phyloP scores from a whole-genome alignment of 2,329 filamentous ascomycete genomes.

The Claviceps capensis region DNA sequence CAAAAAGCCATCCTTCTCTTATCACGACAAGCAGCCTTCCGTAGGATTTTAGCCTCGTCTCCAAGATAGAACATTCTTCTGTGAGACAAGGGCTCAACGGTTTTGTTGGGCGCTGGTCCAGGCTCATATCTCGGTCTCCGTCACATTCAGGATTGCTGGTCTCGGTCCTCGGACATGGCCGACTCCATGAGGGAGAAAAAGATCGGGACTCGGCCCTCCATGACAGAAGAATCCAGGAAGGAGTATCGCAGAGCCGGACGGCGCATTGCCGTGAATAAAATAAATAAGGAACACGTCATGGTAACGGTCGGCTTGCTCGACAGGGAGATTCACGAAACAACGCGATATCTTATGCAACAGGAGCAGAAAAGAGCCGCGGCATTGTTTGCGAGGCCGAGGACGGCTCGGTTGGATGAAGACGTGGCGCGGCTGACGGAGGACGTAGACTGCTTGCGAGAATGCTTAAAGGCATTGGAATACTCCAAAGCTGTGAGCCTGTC shows the following conservation, averaged over 20 bases:
- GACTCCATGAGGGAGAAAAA: neutral
- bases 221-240: neutral
- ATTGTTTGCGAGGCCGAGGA: slow-evolving; percentile 2
- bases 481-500: neutral
- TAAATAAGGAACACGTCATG: slow-evolving; percentile 2
- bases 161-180: neutral
- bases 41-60: neutral
- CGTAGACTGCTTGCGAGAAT: neutral
- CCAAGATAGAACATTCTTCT: no score
- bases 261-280: neutral
- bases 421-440: slow-evolving; percentile 2
- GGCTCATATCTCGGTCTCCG: no score
- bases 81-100: no score
- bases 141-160: neutral
- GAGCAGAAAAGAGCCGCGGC: slow-evolving; percentile 1
- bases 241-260: neutral
- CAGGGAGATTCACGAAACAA: slow-evolving; percentile 2
- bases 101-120: no score
- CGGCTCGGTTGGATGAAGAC: neutral
- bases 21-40: neutral
- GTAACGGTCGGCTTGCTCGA: slow-evolving; percentile 1
- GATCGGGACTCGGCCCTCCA: neutral
- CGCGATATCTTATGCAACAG: slow-evolving; percentile 1
- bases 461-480: neutral
- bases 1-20: neutral